A percentile compares a stretch with the other conserved stretches of the same genome.
phyloP scores from a whole-genome alignment of 2,329 filamentous ascomycete genomes.

The Ophiostoma sp. region DNA sequence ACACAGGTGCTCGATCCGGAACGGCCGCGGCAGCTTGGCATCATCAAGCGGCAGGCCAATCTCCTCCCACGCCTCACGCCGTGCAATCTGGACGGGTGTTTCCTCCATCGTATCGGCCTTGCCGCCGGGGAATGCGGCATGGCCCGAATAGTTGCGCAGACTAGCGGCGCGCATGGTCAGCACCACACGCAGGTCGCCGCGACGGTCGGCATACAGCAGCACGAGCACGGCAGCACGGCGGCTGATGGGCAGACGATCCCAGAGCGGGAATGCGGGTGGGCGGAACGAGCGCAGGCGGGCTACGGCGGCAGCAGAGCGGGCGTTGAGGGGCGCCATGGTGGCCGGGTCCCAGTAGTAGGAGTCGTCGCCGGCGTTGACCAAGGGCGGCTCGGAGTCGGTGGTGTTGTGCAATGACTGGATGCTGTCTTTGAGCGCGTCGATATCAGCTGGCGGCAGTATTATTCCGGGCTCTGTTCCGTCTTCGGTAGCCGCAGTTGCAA shows the following conservation, averaged over 20 bases:
- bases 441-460: conserved; percentile 22
- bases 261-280: conserved; percentile 56
- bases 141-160: conserved; percentile 67
- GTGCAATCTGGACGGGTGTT: conserved; percentile 73
- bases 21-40: conserved; percentile 64
- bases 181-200: conserved; percentile 70
- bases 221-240: conserved; percentile 82
- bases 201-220: conserved; percentile 77
- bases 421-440: conserved; percentile 13
- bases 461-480: conserved; percentile 19
- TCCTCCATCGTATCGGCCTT: conserved; percentile 56
- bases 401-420: not conserved
- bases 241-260: conserved; percentile 56
- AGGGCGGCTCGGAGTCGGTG: not conserved
- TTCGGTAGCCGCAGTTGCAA: not conserved
- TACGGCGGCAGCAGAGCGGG: conserved; percentile 52
- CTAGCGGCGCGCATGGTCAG: conserved; percentile 63
- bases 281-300: conserved; percentile 56
- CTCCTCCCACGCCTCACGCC: conserved; percentile 87
- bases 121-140: conserved; percentile 81
- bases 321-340: conserved; percentile 53
- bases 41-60: conserved; percentile 79
- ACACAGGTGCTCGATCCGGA: conserved; percentile 82
- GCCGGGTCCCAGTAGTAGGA: conserved; percentile 54
- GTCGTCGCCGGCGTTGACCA: conserved; percentile 29